phyloP scores from a whole-genome alignment of 305 asterid genomes.

The Fraxinus dipetala region DNA sequence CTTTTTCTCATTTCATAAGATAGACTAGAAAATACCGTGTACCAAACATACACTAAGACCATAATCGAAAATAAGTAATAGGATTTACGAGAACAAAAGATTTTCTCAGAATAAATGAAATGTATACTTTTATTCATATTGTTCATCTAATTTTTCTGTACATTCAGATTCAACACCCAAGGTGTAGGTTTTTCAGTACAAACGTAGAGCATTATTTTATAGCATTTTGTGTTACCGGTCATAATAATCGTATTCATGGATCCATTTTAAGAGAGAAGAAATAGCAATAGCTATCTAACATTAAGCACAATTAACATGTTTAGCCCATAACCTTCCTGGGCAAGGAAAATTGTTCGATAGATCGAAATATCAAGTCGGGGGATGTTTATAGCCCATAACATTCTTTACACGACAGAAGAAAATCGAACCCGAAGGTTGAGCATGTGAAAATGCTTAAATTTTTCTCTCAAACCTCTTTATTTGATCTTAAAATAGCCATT shows the following conservation, averaged over 20 bases:
- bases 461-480: conserved; percentile 12
- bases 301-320: background rate
- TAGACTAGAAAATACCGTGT: background rate
- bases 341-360: background rate
- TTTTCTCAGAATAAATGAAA: background rate
- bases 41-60: background rate
- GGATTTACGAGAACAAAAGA: background rate
- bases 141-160: background rate
- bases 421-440: background rate
- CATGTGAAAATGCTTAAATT: background rate
- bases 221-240: background rate
- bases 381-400: background rate
- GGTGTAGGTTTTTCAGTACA: background rate
- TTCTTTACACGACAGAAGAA: background rate
- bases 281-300: background rate
- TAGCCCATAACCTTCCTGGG: background rate
- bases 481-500: conserved; percentile 60
- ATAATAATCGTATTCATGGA: background rate
- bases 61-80: background rate
- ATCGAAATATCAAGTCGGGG: background rate
- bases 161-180: background rate
- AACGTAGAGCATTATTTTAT: background rate
- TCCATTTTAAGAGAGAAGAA: background rate
- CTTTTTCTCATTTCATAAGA: background rate
- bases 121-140: background rate